Base-by-base conservation (phyloP, 1,139 yeast species). In the Suhomyces choctaworum region DNA sequence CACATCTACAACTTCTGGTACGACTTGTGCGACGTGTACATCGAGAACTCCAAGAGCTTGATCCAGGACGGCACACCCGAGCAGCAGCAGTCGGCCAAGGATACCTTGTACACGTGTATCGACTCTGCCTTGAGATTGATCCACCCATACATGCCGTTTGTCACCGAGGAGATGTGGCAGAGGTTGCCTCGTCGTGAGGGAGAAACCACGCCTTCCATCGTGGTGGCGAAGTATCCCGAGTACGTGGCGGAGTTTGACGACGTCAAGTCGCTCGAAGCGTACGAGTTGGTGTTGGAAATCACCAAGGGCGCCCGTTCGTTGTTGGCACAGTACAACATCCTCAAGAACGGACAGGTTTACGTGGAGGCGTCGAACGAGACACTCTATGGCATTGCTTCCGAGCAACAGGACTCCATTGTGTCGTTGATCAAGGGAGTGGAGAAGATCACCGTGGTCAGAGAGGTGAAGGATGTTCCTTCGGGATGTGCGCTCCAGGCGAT, bases 111-210 rank as follows among this genome's bases (percentile, higher is more conserved):
- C 78, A 87, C 94, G 24, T 78, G 95, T 68, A 76, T 92, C 50
- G 97, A 92, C 57, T 85, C 87, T 47, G 97, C 97, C 12, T 76
- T 92, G 70, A 83, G 78, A 62, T 64, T 92, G 70, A 92, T 90
- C 52, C 97, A 92, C 60, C 98, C 98, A 62, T 92, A 88, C 73
- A 92, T 92, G 98, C 98, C 98, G 32, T 92, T 79, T 60, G 73
- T 92, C 48, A 82, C 97, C 33, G 98, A 92, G 67, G 98, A 92
- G 72, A 78, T 92, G 85, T 92, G 97, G 97, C 98, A 92, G 70
- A 87, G 97, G 67, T 71, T 92, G 56, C 97, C 98, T 50, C 83
- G 87, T 56, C 81, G 97, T 59, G 78, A 79, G 14, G 70, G 80
- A 36, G 96, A 87, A 54, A 62, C 63, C 12, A 70, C 86, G 16